Base-by-base conservation (phyloP, 2,329 filamentous ascomycete species). In the Ceratocystis harringtonii region DNA sequence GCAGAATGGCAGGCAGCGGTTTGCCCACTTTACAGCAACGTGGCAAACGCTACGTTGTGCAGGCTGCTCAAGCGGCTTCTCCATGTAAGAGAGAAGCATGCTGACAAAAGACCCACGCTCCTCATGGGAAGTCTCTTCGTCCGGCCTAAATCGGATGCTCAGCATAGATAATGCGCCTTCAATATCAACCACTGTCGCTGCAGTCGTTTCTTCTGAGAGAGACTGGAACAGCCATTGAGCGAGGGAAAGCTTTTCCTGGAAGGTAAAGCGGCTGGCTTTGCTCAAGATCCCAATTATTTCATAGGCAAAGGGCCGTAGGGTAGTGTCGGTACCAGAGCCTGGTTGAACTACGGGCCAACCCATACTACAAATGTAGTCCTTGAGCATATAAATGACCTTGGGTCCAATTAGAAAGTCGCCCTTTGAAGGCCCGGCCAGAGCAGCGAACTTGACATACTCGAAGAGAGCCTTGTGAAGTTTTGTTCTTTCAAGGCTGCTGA, bases 241-340 rank as follows among this genome's bases (percentile, higher is more conserved):
- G 83, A 83, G 62, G 83, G 77, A 68, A 41, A 81, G 65, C 78
- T 83, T 71, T 79, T 80, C 78, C 48, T 75, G 75, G 12, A 83
- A 71, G 3, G 84, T 76, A 69, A 84, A 81, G 2, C 80, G 75
- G 3, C 86, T 82, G 3, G 82, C 83, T 69, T 85, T 84, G 65
- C 88, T 85, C 28, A 97, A 75, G 15, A 94, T 81, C 0, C 92
- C 94, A 48, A 97, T 90, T 0, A 89, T 91, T 73, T 97, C 92
- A 73, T 96, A 97, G 1, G 88, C 91, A 71, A 88, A 86, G 5
- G 86, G 86, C 50, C 92, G 84, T 55, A 96, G 78, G 2, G 82
- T 80, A 64, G 86, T 77, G 64, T 86, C 83, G 61, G 87, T 84
- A 10, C 79, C 74, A 1, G 81, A 80, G 12, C 79, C 73, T 69